phyloP scores from a whole-genome alignment of 2,329 filamentous ascomycete species.

The Zymoseptoria brevis region DNA sequence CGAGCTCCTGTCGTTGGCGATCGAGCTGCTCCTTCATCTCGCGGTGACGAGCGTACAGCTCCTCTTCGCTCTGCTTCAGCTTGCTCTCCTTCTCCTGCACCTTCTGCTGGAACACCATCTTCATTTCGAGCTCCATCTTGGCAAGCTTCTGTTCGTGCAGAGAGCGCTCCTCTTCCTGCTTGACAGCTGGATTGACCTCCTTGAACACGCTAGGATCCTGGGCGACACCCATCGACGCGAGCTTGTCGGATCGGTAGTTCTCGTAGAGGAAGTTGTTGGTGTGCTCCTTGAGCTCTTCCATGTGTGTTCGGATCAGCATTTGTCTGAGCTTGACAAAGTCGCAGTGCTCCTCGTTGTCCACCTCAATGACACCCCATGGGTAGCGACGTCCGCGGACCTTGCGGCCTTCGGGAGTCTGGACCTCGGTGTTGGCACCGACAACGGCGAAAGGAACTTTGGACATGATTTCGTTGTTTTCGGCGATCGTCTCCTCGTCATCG shows the following conservation, averaged over 20 bases:
- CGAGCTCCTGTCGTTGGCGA: conserved; percentile 84
- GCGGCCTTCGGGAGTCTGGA: conserved; percentile 82
- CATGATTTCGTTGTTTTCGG: conserved; percentile 99
- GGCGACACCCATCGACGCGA: conserved; percentile 94
- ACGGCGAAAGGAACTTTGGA: conserved; percentile 98
- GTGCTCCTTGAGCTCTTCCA: conserved; percentile 99
- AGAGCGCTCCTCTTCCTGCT: conserved; percentile 97
- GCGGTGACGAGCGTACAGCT: conserved; percentile 92
- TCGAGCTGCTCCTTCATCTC: conserved; percentile 99
- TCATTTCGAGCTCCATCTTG: conserved; percentile 99
- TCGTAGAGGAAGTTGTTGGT: conserved; percentile 99
- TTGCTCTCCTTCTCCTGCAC: conserved; percentile 99
- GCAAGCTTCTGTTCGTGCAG: conserved; percentile 99
- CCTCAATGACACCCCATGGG: conserved; percentile 97
- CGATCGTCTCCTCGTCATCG: conserved; percentile 98
- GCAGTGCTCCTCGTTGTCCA: conserved; percentile 99
- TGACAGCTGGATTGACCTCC: conserved; percentile 99
- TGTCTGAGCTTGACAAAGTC: conserved; percentile 99
- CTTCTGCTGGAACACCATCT: conserved; percentile 99
- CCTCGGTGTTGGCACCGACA: conserved; percentile 92
- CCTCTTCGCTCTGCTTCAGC: conserved; percentile 97
- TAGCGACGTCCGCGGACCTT: conserved; percentile 94
- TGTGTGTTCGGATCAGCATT: conserved; percentile 99
- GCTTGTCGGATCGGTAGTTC: conserved; percentile 99
- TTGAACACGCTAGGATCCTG: conserved; percentile 99